Base-by-base conservation (phyloP, 768 basidiomycete species). In the Zangia roseola region DNA sequence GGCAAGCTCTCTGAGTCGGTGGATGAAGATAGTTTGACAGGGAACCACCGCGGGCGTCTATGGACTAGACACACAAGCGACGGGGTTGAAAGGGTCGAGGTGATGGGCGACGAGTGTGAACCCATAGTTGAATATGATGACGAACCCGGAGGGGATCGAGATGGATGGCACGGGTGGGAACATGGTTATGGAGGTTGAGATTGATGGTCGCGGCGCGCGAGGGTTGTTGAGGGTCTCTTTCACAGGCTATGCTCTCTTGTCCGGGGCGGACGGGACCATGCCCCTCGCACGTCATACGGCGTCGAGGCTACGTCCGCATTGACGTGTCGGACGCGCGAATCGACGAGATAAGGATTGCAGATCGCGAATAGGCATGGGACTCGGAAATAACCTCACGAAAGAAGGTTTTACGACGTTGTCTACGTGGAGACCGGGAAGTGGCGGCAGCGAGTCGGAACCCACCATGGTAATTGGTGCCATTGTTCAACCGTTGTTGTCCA, bases 401-500 rank as follows among this genome's bases (percentile, higher is more conserved):
- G 17, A 53, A 2, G 0, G 65, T 52, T 17, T 63, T 63, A 8
- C 55, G 25, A 4, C 63, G 60, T 10, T 44, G 35, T 26, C 43
- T 59, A n/a, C 33, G 42, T 0, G 24, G 3, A 17, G 30, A 9
- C 8, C 36, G 12, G 3, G 51, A 6, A 5, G 40, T 4, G 2
- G 43, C 17, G 5, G 47, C 6, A 5, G 42, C 46, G 9, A 55
- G 33, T 43, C 69, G 64, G 69, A 97, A 98, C 21, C 69, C 74
- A 43, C 97, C 71, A 23, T 78, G 72, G 72, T 94, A 98, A 65
- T 98, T 94, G 54, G 64, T 55, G 0, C 84, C 85, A n/a, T n/a
- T n/a, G n/a, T n/a, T n/a, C n/a, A n/a, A 3, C 57, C 69, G 57
- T 95, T 95, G 64, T 93, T 94, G 70, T 98, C 95, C 95, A 95